Evolutionary conservation across 805 yeast species (phyloP).

Genomic region (Monosporozyma aerobia): DNA sequence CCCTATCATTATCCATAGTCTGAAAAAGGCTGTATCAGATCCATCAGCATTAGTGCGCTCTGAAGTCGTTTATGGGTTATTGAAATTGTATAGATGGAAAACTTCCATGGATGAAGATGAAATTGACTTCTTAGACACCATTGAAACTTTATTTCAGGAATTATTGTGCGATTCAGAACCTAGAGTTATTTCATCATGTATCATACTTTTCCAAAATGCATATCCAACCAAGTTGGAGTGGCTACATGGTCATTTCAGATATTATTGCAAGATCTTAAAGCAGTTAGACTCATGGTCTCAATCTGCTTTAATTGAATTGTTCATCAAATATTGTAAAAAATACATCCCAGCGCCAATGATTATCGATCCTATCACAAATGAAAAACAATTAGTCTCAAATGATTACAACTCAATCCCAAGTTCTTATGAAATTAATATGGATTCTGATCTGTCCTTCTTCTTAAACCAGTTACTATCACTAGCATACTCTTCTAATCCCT

Average conservation of each 20-base stretch:
- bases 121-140: conserved; percentile 38
- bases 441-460: conserved; percentile 51
- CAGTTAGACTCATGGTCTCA: conserved; percentile 72
- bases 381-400: conserved; percentile 33
- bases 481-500: conserved; percentile 43
- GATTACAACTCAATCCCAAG: conserved; percentile 33
- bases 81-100: conserved; percentile 40
- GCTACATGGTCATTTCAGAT: conserved; percentile 62
- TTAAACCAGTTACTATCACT: conserved; percentile 39
- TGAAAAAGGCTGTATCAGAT: conserved; percentile 61
- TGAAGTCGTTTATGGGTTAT: conserved; percentile 68
- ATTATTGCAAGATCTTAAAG: conserved; percentile 39
- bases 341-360: conserved; percentile 50
- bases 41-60: conserved; percentile 69
- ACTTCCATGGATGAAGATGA: conserved; percentile 11
- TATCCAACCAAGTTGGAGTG: conserved; percentile 51
- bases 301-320: conserved; percentile 44
- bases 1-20: conserved; percentile 66
- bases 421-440: conserved; percentile 36
- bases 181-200: conserved; percentile 60
- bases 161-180: conserved; percentile 59
- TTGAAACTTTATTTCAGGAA: conserved; percentile 40
- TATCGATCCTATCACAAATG: conserved; percentile 23
- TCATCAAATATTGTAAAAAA: conserved; percentile 56
- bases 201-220: conserved; percentile 46